These are phyloP conservation scores for Solanum piurae DNA, from an alignment of 257 asterid genomes.

Conservation along the genomic window DNA sequence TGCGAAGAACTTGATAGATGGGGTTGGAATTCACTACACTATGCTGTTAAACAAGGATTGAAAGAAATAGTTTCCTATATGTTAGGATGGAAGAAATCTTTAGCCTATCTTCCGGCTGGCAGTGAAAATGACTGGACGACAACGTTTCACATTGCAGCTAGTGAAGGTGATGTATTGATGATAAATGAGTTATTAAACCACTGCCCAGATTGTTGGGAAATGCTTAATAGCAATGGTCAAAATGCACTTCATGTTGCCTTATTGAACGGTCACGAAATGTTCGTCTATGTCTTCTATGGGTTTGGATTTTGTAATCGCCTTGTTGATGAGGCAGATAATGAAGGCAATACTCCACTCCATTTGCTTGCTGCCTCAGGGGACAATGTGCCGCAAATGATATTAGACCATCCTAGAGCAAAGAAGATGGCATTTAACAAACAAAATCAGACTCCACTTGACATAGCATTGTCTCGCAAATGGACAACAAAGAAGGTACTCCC, in stretches of 20 bases:
- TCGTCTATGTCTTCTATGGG: rapidly evolving
- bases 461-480: background rate
- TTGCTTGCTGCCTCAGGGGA: background rate
- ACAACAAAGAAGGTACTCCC: background rate
- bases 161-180: background rate
- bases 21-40: background rate
- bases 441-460: background rate
- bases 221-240: background rate
- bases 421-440: background rate
- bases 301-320: rapidly evolving
- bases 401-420: background rate
- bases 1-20: background rate
- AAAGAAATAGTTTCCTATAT: background rate
- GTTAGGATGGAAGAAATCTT: background rate
- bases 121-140: background rate
- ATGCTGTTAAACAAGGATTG: background rate
- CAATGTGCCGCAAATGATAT: rapidly evolving
- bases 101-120: background rate
- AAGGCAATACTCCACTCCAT: background rate
- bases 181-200: background rate
- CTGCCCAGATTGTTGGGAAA: background rate
- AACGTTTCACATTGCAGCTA: background rate
- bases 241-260: background rate
- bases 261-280: no score
- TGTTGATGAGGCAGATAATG: background rate